These are phyloP conservation scores for Trichoderma atroviride DNA, from an alignment of 2,329 filamentous ascomycete genomes.

Conservation along the genomic window DNA sequence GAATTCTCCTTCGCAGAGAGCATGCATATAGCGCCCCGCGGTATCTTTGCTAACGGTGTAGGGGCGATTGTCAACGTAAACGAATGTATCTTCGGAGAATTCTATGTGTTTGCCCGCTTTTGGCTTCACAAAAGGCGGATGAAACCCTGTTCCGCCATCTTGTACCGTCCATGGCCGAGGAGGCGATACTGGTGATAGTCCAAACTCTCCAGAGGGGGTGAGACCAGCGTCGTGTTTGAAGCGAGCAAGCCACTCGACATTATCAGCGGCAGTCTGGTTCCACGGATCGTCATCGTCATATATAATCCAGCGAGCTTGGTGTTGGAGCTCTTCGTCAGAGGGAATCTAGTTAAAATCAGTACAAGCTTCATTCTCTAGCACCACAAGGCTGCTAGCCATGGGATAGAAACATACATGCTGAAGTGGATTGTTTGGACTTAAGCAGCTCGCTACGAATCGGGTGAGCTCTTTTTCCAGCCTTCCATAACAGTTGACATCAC, in stretches of 20 bases:
- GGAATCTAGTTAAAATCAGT: background rate
- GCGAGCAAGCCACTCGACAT: conserved; percentile 17
- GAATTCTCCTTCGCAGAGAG: background rate
- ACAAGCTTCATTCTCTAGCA: background rate
- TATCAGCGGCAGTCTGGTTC: conserved; percentile 22
- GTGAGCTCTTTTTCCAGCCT: conserved; percentile 14
- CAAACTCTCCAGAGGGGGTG: background rate
- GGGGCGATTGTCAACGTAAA: background rate
- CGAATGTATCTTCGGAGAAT: background rate
- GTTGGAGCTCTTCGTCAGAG: conserved; percentile 5
- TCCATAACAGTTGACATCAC: conserved; percentile 17
- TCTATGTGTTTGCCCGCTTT: background rate
- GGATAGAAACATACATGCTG: background rate
- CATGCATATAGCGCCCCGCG: conserved; percentile 1
- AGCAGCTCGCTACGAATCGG: conserved; percentile 17
- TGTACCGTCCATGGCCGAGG: conserved; percentile 10
- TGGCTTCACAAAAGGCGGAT: background rate
- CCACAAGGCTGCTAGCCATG: too few species aligned
- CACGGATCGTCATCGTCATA: conserved; percentile 20
- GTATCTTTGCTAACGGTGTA: conserved; percentile 16
- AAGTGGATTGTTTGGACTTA: conserved; percentile 14
- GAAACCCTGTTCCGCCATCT: conserved; percentile 9
- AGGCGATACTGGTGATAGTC: background rate
- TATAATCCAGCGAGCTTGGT: conserved; percentile 20
- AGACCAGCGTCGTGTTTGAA: conserved; percentile 18